Percentiles rank a stretch among this genome's conserved stretches.
phyloP scores from a whole-genome alignment of 345 rosid species.

The Capsella bursapastoris region DNA sequence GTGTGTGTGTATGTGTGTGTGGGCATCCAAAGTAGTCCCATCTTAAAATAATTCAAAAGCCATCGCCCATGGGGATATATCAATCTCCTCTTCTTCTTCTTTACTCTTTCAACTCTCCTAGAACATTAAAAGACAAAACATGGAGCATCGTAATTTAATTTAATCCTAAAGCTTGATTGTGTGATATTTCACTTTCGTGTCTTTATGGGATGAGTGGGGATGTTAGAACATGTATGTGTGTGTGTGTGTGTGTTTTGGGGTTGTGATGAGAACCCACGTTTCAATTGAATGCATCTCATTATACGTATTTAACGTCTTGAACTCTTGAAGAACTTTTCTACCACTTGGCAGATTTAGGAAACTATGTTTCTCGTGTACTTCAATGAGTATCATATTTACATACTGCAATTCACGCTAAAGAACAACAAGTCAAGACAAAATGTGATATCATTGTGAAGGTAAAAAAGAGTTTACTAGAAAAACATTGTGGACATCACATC shows the following conservation, averaged over 20 bases:
- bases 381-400: not conserved
- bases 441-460: not conserved
- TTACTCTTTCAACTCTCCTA: conserved; percentile 23
- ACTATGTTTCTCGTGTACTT: not conserved
- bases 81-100: not conserved
- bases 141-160: conserved; percentile 26
- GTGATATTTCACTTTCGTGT: conserved; percentile 26
- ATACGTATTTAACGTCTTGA: conserved; percentile 5
- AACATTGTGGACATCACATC: not conserved
- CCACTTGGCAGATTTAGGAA: conserved; percentile 29
- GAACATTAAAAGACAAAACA: conserved; percentile 35
- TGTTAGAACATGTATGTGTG: not conserved
- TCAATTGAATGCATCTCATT: conserved; percentile 33
- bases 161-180: conserved; percentile 6
- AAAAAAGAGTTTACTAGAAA: not conserved
- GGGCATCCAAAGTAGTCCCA: conserved; percentile 38
- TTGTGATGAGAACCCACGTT: conserved; percentile 12
- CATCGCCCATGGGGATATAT: conserved; percentile 10
- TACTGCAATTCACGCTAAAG: not conserved
- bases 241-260: not conserved
- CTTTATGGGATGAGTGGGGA: conserved; percentile 13
- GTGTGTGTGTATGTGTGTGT: conserved; percentile 14
- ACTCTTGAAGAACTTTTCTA: conserved; percentile 15
- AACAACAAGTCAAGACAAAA: not conserved
- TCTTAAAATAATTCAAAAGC: conserved; percentile 19